Evolutionary conservation across 2,329 filamentous ascomycete genomes (phyloP).

Genomic region (Nemania sp.): DNA sequence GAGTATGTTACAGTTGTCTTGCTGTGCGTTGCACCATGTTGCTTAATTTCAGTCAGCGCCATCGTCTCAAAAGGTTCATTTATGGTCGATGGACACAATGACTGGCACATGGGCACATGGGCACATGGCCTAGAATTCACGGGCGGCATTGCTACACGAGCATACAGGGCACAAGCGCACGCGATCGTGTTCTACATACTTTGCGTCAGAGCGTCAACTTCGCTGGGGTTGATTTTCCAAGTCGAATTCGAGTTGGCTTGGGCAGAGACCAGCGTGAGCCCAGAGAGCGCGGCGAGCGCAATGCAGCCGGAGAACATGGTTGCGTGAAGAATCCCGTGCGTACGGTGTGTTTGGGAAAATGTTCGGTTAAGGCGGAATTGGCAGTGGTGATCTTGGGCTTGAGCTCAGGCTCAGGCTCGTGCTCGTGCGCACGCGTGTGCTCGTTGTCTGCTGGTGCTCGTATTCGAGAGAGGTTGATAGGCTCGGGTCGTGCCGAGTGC

Average conservation of each 20-base stretch:
- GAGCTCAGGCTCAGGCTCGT: neutral
- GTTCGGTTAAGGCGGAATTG: neutral
- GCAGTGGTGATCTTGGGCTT: neutral
- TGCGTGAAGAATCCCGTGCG: constrained; percentile 8
- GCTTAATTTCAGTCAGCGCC: constrained; percentile 38
- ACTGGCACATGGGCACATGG: too few relatives aligned
- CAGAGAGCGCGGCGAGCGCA: constrained; percentile 50
- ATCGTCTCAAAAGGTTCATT: neutral
- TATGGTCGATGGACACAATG: neutral
- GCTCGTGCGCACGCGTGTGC: neutral
- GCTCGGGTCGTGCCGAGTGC: constrained; percentile 10
- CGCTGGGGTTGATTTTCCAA: constrained; percentile 49
- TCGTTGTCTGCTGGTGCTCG: neutral
- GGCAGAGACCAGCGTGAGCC: constrained; percentile 47
- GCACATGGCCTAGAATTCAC: too few relatives aligned
- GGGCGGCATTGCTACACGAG: neutral
- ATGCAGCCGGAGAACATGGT: constrained; percentile 40
- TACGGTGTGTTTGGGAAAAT: neutral
- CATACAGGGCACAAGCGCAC: neutral
- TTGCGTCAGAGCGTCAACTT: constrained; percentile 36
- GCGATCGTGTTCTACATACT: constrained; percentile 42
- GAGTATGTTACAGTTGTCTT: constrained; percentile 53
- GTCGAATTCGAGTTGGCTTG: constrained; percentile 45
- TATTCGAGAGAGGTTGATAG: neutral
- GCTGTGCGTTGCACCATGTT: constrained; percentile 56